Percentiles rank a stretch among this genome's conserved stretches.
phyloP scores from a whole-genome alignment of 2,329 filamentous ascomycete genomes.

The Dichotomopilus funicola region DNA sequence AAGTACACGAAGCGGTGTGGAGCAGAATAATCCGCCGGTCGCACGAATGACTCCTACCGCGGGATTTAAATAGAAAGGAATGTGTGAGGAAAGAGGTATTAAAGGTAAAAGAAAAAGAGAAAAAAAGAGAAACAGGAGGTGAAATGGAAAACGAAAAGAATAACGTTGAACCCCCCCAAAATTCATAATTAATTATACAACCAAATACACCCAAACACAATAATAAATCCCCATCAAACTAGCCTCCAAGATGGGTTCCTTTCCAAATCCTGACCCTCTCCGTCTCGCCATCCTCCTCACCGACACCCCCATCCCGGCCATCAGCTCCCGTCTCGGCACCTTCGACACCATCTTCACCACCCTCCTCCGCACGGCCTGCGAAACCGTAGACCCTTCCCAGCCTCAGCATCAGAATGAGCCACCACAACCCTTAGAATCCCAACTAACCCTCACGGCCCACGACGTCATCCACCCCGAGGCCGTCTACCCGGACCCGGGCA shows the following conservation, averaged over 20 bases:
- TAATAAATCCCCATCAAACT: too few species aligned
- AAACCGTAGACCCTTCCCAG: background rate
- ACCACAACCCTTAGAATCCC: background rate
- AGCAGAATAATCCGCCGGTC: too few species aligned
- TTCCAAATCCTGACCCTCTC: background rate
- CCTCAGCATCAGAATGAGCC: too few species aligned
- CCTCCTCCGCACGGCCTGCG: background rate
- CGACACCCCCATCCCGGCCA: background rate
- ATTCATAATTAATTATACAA: too few species aligned
- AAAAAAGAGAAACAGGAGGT: background rate
- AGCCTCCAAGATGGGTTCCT: background rate
- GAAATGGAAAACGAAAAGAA: background rate
- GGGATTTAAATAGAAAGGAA: too few species aligned
- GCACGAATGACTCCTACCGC: too few species aligned
- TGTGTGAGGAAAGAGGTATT: too few species aligned
- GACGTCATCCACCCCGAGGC: background rate
- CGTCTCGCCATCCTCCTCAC: background rate
- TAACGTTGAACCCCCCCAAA: background rate
- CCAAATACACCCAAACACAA: too few species aligned
- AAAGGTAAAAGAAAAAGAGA: background rate
- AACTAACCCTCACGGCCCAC: background rate
- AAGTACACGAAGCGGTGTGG: too few species aligned
- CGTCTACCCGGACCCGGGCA: background rate
- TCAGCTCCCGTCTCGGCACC: background rate
- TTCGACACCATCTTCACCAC: conserved; percentile 1